phyloP scores from a whole-genome alignment of 2,329 filamentous ascomycete genomes.

The Sporothrix schenckii region DNA sequence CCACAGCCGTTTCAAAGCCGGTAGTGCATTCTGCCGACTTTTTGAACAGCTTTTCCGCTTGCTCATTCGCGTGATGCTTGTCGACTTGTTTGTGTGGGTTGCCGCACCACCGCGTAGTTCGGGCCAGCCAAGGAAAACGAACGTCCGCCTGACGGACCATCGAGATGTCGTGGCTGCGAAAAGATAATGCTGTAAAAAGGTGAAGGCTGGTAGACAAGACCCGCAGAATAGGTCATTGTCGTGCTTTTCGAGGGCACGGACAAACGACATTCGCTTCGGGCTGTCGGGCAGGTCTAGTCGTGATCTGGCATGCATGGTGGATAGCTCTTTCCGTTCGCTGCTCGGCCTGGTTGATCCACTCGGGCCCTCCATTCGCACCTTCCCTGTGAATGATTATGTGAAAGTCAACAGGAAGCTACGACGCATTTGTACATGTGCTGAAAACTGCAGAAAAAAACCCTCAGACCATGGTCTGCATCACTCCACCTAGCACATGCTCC shows the following conservation, averaged over 20 bases:
- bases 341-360: constrained; percentile 2
- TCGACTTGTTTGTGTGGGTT: not conserved
- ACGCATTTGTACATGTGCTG: not conserved
- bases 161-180: not conserved
- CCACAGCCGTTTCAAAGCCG: not conserved
- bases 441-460: not conserved
- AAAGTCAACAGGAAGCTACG: not conserved
- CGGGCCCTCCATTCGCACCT: not conserved
- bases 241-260: not conserved
- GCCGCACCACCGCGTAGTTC: not conserved
- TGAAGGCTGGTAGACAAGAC: not conserved
- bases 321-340: constrained; percentile 18
- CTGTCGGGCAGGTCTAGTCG: constrained; percentile 8
- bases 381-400: not conserved
- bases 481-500: constrained; percentile 11
- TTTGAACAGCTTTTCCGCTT: not conserved
- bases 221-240: not conserved
- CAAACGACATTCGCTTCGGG: not conserved
- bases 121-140: not conserved
- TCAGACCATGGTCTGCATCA: constrained; percentile 6
- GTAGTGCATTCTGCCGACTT: constrained; percentile 5
- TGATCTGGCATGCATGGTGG: constrained; percentile 18
- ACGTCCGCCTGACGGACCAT: not conserved
- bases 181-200: too few relatives aligned
- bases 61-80: too few relatives aligned